Base-by-base conservation (phyloP, 2,329 filamentous ascomycete genomes). In the Plenodomus lindquistii region DNA sequence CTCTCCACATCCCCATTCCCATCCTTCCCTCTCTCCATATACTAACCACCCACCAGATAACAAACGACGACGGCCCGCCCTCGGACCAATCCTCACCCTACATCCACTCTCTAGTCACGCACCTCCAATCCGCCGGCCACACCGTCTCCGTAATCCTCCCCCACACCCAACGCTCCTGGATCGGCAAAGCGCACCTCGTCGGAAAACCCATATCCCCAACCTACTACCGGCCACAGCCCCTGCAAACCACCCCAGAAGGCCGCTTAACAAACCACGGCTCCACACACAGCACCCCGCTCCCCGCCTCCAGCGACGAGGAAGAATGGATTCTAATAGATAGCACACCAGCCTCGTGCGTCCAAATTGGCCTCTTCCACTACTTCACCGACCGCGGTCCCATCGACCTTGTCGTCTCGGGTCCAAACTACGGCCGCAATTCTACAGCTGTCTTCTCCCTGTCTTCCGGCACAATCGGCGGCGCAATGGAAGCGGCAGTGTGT, bases 171-270 rank as follows among this genome's bases (percentile, higher is more conserved):
- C 86, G 93, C 54, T 96, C 91, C 47, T 99, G 94, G 94, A 97
- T 99, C 65, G 92, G 92, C 63, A 99, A 99, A 79, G 94, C 94
- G 2, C 94, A 97, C 74, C 89, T 97, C 66, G 91, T 97, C 63
- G 92, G 92, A 47, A 87, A 93, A 71, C 88, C 89, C 9, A 83
- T 59, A 52, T 24, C 53, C 49, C 91, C 91, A 8, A 81, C 84
- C 21, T 96, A 96, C 77, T 96, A 91, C 77, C 87, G 87, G 1
- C 85, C 85, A 0, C 81, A 80, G 11, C 82, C 81, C 2, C 75
- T 86, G 1, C 74, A 85, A 5, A 66, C 54, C 9, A 60, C 56
- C 38, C 45, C 58, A 13, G 63, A 67, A 50, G 67, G 67, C 44
- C 57, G 62, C 47, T 57, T 72, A 52, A 55, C 60, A 24, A 75